Evolutionary conservation across 805 yeast genomes (phyloP).

Genomic region (Wickerhamomyces kurtzmanii): DNA sequence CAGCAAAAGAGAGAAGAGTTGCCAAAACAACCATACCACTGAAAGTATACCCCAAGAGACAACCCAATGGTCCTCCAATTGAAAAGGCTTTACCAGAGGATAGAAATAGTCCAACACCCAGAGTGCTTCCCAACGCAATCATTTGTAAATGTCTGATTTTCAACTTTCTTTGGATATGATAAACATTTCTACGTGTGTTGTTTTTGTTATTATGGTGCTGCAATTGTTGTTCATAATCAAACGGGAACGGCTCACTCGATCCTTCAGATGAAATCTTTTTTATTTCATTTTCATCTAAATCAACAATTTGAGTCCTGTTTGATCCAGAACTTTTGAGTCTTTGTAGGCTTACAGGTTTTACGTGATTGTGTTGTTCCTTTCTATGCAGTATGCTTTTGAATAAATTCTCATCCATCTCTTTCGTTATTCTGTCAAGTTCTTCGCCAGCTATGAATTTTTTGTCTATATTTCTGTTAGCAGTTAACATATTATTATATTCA

Average conservation of each 20-base stretch:
- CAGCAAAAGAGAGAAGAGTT: constrained; percentile 69
- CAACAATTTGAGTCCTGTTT: constrained; percentile 17
- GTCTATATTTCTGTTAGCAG: constrained; percentile 13
- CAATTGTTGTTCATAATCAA: too few relatives aligned
- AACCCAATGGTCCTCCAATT: constrained; percentile 72
- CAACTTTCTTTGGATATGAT: constrained; percentile 43
- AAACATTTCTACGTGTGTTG: constrained; percentile 2
- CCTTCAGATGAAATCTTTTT: too few relatives aligned
- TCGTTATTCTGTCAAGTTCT: constrained; percentile 4
- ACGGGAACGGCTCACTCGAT: too few relatives aligned
- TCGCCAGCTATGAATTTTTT: constrained; percentile 15
- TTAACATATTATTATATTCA: constrained; percentile 8
- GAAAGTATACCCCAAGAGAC: constrained; percentile 53
- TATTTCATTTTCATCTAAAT: constrained; percentile 1
- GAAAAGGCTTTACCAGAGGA: constrained; percentile 66
- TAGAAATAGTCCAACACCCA: constrained; percentile 67
- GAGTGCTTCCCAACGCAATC: constrained; percentile 71
- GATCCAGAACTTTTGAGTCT: constrained; percentile 1
- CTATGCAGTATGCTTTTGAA: neutral
- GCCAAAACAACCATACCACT: constrained; percentile 59
- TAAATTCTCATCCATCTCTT: neutral
- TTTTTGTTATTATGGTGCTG: neutral
- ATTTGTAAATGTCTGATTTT: constrained; percentile 63
- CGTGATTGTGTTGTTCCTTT: constrained; percentile 2
- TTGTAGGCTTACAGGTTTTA: constrained; percentile 2